Evolutionary conservation across 345 rosid species (phyloP).

Genomic region (Salix exigua): DNA sequence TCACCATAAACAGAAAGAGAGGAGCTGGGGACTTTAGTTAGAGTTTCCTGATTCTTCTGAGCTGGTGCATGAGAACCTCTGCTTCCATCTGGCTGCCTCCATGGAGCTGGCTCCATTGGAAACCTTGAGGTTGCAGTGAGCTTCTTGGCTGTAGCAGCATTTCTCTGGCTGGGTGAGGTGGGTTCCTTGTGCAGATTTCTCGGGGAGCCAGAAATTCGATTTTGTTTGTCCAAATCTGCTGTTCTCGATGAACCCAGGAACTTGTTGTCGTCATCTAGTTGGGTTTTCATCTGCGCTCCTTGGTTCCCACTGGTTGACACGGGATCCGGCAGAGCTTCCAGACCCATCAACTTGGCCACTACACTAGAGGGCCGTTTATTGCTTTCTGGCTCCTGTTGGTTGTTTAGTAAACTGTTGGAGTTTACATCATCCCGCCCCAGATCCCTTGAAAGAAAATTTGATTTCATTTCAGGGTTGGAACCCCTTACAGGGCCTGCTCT

Average conservation of each 20-base stretch:
- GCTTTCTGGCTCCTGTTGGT: conserved; percentile 52
- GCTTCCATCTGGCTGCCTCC: conserved; percentile 58
- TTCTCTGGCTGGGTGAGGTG: conserved; percentile 37
- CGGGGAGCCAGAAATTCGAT: conserved; percentile 40
- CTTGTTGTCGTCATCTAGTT: conserved; percentile 23
- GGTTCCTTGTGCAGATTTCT: conserved; percentile 42
- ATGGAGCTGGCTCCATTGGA: conserved; percentile 62
- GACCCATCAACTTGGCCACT: conserved; percentile 87
- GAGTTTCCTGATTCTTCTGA: conserved; percentile 25
- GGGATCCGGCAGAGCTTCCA: conserved; percentile 57
- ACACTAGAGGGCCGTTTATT: conserved; percentile 57
- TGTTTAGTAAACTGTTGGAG: conserved; percentile 13
- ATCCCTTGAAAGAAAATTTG: conserved; percentile 32
- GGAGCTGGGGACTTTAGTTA: conserved; percentile 23
- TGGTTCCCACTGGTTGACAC: conserved; percentile 17
- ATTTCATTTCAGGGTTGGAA: conserved; percentile 35
- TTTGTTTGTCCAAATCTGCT: conserved; percentile 33
- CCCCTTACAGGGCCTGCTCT: conserved; percentile 48
- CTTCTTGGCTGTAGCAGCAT: conserved; percentile 40
- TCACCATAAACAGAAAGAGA: conserved; percentile 63
- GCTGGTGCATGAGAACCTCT: conserved; percentile 39
- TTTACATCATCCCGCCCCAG: conserved; percentile 15
- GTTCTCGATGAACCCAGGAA: conserved; percentile 29
- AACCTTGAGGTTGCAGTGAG: conserved; percentile 41
- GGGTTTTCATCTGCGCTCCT: conserved; percentile 15